A percentile compares a stretch with the other conserved stretches of the same genome.
Conservation (phyloP, 495 filamentous ascomycete species). For the Tuber melanosporum region DNA sequence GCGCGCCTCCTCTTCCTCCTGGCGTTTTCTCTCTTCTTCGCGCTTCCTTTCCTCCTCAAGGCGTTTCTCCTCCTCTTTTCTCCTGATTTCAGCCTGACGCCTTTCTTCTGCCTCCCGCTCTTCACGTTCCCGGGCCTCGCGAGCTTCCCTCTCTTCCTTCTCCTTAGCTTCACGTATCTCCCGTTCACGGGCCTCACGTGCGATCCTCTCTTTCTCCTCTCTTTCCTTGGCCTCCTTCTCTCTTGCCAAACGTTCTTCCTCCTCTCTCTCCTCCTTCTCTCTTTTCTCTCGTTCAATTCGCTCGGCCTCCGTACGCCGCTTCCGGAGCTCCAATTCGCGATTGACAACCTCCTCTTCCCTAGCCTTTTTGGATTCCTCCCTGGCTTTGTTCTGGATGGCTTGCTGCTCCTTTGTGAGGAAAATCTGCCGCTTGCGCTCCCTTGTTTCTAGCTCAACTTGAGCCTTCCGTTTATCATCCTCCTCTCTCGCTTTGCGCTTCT, state of each 20-base stretch:
- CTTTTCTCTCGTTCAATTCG: conserved; percentile 20
- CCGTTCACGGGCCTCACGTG: conserved; percentile 12
- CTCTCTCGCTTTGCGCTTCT: conserved; percentile 20
- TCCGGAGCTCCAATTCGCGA: conserved; percentile 30
- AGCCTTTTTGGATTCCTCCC: conserved; percentile 19
- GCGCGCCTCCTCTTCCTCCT: conserved; percentile 10
- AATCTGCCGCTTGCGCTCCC: conserved; percentile 27
- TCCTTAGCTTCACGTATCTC: conserved; percentile 22
- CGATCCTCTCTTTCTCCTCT: conserved; percentile 2
- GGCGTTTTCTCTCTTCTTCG: conserved; percentile 28
- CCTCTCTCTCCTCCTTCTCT: conserved; percentile 30
- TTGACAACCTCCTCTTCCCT: conserved; percentile 17
- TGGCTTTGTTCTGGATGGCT: conserved; percentile 33
- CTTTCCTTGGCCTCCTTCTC: conserved; percentile 26
- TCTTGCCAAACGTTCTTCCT: conserved; percentile 26
- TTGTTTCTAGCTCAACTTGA: conserved; percentile 19
- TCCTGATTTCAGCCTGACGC: conserved; percentile 21
- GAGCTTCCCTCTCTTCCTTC: conserved; percentile 18
- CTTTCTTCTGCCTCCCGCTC: conserved; percentile 23
- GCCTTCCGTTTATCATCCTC: conserved; percentile 24
- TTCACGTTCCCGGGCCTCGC: conserved; percentile 21
- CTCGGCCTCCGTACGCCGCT: conserved; percentile 22
- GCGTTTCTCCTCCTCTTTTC: conserved; percentile 16
- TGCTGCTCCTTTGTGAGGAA: conserved; percentile 26
- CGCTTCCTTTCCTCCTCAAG: conserved; percentile 21